A percentile compares a stretch with the other conserved stretches of the same genome.
phyloP scores from a whole-genome alignment of 805 yeast genomes.

The Hanseniaspora meyeri region DNA sequence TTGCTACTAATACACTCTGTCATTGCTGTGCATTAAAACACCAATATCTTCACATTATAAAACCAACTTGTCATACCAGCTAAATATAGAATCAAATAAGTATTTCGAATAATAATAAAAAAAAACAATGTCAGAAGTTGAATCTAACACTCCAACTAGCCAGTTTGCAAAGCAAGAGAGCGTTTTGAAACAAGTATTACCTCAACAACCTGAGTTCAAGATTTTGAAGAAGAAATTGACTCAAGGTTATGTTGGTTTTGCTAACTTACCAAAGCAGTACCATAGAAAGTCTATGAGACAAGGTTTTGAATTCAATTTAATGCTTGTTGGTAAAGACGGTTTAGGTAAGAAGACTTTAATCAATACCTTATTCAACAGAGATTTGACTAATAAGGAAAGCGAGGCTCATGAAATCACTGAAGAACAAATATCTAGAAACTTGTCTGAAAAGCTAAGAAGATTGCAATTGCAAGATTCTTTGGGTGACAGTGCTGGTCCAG shows the following conservation, averaged over 20 bases:
- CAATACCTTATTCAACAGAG: conserved; percentile 73
- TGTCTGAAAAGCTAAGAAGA: conserved; percentile 22
- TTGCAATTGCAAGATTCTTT: conserved; percentile 6
- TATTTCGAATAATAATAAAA: not conserved
- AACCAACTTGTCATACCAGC: not conserved
- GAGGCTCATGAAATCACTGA: not conserved
- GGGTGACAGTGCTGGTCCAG: conserved; percentile 18
- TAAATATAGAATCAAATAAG: not conserved
- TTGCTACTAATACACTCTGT: not conserved
- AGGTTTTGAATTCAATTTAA: conserved; percentile 78
- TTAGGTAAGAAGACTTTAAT: conserved; percentile 86
- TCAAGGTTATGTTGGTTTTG: conserved; percentile 90
- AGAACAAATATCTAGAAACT: conserved; percentile 14
- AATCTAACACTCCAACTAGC: not conserved
- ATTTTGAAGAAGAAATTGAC: conserved; percentile 63
- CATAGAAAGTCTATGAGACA: conserved; percentile 82
- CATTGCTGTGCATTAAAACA: no score
- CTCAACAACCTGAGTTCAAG: conserved; percentile 36
- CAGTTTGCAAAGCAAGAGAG: not conserved
- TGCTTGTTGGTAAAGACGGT: conserved; percentile 87
- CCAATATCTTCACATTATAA: not conserved
- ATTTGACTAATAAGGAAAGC: conserved; percentile 32
- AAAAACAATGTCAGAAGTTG: conserved; percentile 1
- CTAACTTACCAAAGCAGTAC: conserved; percentile 97
- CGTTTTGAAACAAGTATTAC: conserved; percentile 16